Evolutionary conservation across 78 protist species (phyloP), one percentile per base, ranked within the genome.

Genomic region (Dictyostelium discoideum): DNA sequence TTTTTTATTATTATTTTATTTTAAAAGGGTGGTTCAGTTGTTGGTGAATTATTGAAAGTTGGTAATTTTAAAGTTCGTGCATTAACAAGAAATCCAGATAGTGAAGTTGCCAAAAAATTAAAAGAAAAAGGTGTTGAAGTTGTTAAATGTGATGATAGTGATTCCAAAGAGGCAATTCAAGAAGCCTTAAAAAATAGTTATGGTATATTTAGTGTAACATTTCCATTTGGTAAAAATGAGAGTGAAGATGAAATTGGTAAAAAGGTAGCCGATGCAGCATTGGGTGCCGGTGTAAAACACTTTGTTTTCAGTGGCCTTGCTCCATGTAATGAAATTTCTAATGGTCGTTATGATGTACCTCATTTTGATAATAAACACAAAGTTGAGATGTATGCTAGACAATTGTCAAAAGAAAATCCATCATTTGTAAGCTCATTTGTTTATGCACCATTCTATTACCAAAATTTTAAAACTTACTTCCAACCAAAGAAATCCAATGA

Each of bases 231-330:
- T 48, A 48, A 11, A 48, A 48, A 48, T 0, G 84, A 44, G n/a
- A 54, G 24, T 5, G 86, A 82, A 22, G 0, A 3, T 13, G 74
- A 82, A 11, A 7, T 32, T 54, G 72, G 74, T 54, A 82, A 82
- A 54, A 82, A 82, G 54, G 67, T 85, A 0, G 50, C 50, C 10
- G 79, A 85, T 48, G 90, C 80, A 24, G 90, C 90, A 24, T 22
- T 76, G 9, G 29, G 26, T 24, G 92, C 60, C 0, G 39, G 39
- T 37, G 82, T 86, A 13, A 37, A 86, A 54, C 92, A 86, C 42
- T 72, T 77, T 10, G 84, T 86, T 7, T 86, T 50, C 37, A 77
- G 85, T 32, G 24, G 83, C 8, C 60, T 86, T 44, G 7, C 65
- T n/a, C 18, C 42, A 20, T 10, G 63, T 37, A 54, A 14, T 13